Evolutionary conservation across 2,329 filamentous ascomycete species (phyloP), one percentile per base, ranked within the genome.

Genomic region (Nemania sp.): DNA sequence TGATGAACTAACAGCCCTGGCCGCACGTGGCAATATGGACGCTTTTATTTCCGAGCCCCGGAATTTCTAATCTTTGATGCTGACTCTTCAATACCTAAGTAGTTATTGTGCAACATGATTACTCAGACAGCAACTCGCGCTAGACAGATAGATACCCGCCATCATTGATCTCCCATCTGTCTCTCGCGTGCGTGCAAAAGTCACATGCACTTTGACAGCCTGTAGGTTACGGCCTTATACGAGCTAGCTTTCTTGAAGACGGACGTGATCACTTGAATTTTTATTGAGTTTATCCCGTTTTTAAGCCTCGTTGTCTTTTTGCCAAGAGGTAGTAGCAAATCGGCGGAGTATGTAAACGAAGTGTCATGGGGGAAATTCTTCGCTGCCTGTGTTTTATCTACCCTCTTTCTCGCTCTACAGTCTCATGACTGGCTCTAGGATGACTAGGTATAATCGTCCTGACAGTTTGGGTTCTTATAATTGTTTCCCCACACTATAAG

Each of bases 401-500:
- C 45, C 13, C 12, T 12, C n/a, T 2, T n/a, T 6, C 10, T 43
- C 40, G 25, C n/a, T 20, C 37, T 52, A 39, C 5, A n/a, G n/a
- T n/a, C n/a, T n/a, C n/a, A n/a, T 18, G 45, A 34, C 43, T 13
- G 47, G 47, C 32, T 34, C 20, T 34, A 4, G 9, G 3, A 10
- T 20, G 37, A 25, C 43, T 34, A n/a, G n/a, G n/a, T n/a, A 25
- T 12, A 11, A 13, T 20, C 15, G 29, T n/a, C 25, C 25, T 25
- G 18, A 37, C 6, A 35, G 18, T 25, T 25, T 42, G 42, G 20
- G 5, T 47, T 29, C 18, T 25, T 37, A 40, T 49, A 11, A 29
- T 35, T 47, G 4, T 39, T 47, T 11, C n/a, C 25, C n/a, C 11
- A 29, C 10, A 57, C 62, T 82, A 97, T 79, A 97, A 81, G 83